A percentile compares a stretch with the other conserved stretches of the same genome.
Evolutionary conservation across 805 yeast genomes (phyloP).

Genomic region (Starmerella kuoi): DNA sequence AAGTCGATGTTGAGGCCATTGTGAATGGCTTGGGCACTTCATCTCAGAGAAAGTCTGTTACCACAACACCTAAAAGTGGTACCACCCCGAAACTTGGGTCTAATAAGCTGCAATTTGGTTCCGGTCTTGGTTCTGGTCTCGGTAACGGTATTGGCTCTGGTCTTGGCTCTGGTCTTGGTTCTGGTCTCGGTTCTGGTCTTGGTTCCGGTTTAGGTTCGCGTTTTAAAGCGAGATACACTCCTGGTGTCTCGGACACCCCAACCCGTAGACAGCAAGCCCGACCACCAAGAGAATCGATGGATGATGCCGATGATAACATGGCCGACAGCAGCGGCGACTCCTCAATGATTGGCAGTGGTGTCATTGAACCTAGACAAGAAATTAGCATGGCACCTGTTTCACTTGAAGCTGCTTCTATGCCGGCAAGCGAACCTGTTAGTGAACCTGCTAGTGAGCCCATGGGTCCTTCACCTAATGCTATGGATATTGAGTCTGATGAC

Average conservation of each 20-base stretch:
- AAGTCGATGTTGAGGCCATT: slow-evolving; percentile 10
- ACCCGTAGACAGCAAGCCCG: not conserved
- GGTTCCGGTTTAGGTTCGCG: slow-evolving; percentile 2
- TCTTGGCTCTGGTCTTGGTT: slow-evolving; percentile 2
- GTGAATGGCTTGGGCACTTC: slow-evolving; percentile 4
- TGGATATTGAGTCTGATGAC: not conserved
- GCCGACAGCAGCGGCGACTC: not conserved
- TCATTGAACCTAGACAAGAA: slow-evolving; percentile 1
- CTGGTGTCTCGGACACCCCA: not conserved
- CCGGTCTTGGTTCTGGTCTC: not conserved
- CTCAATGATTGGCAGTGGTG: slow-evolving; percentile 9
- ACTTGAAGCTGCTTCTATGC: slow-evolving; percentile 2
- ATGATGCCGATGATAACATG: not conserved
- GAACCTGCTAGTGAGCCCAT: not conserved
- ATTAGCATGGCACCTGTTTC: slow-evolving; percentile 7
- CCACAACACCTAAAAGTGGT: not conserved
- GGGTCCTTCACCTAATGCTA: not conserved
- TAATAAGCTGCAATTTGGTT: not conserved
- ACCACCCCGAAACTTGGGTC: too few relatives aligned
- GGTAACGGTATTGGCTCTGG: slow-evolving; percentile 7
- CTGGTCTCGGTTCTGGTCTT: slow-evolving; percentile 3
- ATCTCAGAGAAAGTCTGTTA: not conserved
- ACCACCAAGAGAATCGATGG: too few relatives aligned
- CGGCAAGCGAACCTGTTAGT: not conserved
- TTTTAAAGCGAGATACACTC: too few relatives aligned